phyloP scores from a whole-genome alignment of 2,329 filamentous ascomycete genomes.

The Penicillium concentricum region DNA sequence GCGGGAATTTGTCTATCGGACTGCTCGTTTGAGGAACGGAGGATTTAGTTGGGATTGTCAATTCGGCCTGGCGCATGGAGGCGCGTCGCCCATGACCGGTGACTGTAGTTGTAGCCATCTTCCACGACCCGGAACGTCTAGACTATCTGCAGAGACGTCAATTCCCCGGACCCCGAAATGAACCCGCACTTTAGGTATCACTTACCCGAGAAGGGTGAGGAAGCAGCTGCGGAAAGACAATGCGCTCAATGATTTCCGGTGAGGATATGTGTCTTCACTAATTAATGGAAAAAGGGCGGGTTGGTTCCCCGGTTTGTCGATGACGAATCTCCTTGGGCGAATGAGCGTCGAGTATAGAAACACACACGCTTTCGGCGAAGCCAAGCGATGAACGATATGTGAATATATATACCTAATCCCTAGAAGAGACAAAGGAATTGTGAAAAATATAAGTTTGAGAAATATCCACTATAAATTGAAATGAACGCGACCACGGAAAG shows the following conservation, averaged over 20 bases:
- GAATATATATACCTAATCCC: not conserved
- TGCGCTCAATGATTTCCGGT: conserved; percentile 4
- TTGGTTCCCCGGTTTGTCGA: conserved; percentile 15
- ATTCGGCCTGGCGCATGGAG: conserved; percentile 38
- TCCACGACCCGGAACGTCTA: conserved; percentile 7
- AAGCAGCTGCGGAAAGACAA: not conserved
- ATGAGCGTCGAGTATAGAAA: conserved; percentile 26
- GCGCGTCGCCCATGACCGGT: conserved; percentile 41
- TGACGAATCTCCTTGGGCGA: conserved; percentile 34
- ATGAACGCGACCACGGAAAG: not conserved
- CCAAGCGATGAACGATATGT: not conserved
- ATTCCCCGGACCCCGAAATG: not conserved
- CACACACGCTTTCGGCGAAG: conserved; percentile 12
- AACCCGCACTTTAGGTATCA: not conserved
- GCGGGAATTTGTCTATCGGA: conserved; percentile 45
- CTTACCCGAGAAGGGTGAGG: conserved; percentile 3
- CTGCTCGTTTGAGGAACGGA: conserved; percentile 34
- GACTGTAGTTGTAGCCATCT: conserved; percentile 43
- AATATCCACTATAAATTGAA: not conserved
- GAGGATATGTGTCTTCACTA: conserved; percentile 2
- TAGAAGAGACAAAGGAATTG: not conserved
- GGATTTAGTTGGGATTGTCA: conserved; percentile 31
- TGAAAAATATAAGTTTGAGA: not conserved
- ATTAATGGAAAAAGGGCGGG: conserved; percentile 2
- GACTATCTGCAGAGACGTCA: conserved; percentile 1